Base-by-base conservation (phyloP, 2,329 filamentous ascomycete genomes). In the Monosporascus sp. region DNA sequence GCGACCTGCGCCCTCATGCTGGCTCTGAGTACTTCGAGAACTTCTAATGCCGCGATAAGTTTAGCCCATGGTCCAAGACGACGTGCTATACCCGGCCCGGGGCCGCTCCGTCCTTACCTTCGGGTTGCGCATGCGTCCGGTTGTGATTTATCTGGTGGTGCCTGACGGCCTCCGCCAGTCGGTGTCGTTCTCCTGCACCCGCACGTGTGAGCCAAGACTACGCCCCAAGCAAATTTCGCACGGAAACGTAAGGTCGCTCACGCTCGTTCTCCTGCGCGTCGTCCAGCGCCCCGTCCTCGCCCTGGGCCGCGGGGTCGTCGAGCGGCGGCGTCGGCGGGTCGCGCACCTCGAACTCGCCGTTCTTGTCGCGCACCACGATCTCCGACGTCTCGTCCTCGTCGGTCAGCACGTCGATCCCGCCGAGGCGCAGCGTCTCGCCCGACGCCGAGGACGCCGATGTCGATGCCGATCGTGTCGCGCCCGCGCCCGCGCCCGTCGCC, bases 1-100 rank as follows among this genome's bases (percentile, higher is more conserved):
- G 82, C 80, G 2, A 91, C 87, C 67, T 90, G 90, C 54, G 82
- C 82, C 60, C 83, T 78, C 51, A 95, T 74, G 67, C 86, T 91
- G 36, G 83, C 80, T 58, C 83, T 81, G 48, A 91, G 80, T 22
- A 83, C 79, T 58, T 87, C 83, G 25, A 90, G 75, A 3, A 92
- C 77, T 69, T 91, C 88, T 61, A 54, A 45, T 61, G 56, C 46
- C 57, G 24, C 46, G 45, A 49, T 60, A 31, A 64, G 55, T 14
- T 43, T 20, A 20, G 39, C 39, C 22, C 15, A 18, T 20, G 18
- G 11, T 5, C 20, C 1, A 3, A 20, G n/a, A 20, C 18, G 22
- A 15, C 18, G 41, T 18, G 37, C 35, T 35, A 37, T 36, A 48
- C n/a, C 45, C 35, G 9, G 31, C 39, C 24, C 35, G 7, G 9